Evolutionary conservation across 805 yeast species (phyloP).

Genomic region (Starmerella powellii): DNA sequence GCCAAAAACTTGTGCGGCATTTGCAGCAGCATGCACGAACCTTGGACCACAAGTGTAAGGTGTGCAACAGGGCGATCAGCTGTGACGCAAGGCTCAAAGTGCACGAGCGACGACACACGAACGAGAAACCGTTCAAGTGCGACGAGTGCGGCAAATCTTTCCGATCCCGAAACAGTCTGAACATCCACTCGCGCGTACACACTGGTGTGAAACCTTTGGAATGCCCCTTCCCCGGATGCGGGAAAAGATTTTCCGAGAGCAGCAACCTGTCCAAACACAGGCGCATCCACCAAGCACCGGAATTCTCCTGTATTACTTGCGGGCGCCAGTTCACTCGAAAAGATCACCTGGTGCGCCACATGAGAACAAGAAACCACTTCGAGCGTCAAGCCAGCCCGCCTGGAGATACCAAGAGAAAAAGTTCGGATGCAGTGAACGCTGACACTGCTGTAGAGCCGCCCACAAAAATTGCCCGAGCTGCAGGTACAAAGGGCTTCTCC

Average conservation of each 20-base stretch:
- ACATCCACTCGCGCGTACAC: conserved; percentile 75
- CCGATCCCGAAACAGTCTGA: conserved; percentile 70
- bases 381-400: too few species aligned
- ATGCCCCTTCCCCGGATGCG: conserved; percentile 73
- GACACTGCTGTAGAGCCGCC: too few species aligned
- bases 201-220: conserved; percentile 80
- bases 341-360: conserved; percentile 23
- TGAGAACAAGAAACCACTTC: conserved; percentile 10
- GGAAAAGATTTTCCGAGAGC: conserved; percentile 75
- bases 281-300: conserved; percentile 47
- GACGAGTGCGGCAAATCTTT: conserved; percentile 60
- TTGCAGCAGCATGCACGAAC: conserved; percentile 77
- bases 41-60: conserved; percentile 61
- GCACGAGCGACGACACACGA: conserved; percentile 75
- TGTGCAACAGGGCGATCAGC: conserved; percentile 62
- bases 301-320: conserved; percentile 19
- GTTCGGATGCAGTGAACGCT: too few species aligned
- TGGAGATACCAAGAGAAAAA: too few species aligned
- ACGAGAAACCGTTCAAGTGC: conserved; percentile 78
- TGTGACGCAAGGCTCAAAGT: conserved; percentile 66
- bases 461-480: too few species aligned
- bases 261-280: conserved; percentile 81
- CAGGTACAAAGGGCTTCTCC: too few species aligned
- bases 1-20: conserved; percentile 79
- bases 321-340: conserved; percentile 20